phyloP scores from a whole-genome alignment of 2,329 filamentous ascomycete genomes.

The Botrytis fragariae region DNA sequence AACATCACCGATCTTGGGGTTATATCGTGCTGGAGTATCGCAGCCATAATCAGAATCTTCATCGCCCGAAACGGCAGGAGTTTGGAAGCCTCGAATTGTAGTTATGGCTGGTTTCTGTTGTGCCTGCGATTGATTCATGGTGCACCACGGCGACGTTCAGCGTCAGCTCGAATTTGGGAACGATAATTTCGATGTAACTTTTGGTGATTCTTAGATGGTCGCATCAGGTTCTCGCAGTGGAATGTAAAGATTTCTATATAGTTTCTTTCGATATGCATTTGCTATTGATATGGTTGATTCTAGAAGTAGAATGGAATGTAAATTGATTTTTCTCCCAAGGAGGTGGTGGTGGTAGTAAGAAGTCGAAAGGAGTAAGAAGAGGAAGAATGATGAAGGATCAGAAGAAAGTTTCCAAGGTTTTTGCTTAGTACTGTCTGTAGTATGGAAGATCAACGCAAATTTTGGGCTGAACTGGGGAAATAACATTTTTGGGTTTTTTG shows the following conservation, averaged over 20 bases:
- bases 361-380: not conserved
- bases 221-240: slow-evolving; percentile 34
- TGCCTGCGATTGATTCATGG: slow-evolving; percentile 22
- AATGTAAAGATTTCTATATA: slow-evolving; percentile 26
- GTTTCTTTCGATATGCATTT: slow-evolving; percentile 40
- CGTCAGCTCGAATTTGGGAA: slow-evolving; percentile 39
- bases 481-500: not conserved
- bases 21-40: slow-evolving; percentile 40
- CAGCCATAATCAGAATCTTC: slow-evolving; percentile 53
- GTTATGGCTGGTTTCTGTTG: slow-evolving; percentile 33
- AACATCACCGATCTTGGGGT: slow-evolving; percentile 42
- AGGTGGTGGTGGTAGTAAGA: not conserved
- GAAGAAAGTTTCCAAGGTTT: slow-evolving; percentile 10
- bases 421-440: not conserved
- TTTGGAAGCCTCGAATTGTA: slow-evolving; percentile 39
- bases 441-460: not conserved
- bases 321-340: not conserved
- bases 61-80: slow-evolving; percentile 47
- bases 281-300: slow-evolving; percentile 22
- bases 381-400: not conserved
- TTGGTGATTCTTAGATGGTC: slow-evolving; percentile 35
- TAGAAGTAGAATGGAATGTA: not conserved
- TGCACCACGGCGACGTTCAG: slow-evolving; percentile 39
- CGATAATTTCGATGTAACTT: slow-evolving; percentile 39
- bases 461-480: not conserved